Conservation (phyloP, 192 early-diverging fungal genomes). For the Coemansia aciculifera region DNA sequence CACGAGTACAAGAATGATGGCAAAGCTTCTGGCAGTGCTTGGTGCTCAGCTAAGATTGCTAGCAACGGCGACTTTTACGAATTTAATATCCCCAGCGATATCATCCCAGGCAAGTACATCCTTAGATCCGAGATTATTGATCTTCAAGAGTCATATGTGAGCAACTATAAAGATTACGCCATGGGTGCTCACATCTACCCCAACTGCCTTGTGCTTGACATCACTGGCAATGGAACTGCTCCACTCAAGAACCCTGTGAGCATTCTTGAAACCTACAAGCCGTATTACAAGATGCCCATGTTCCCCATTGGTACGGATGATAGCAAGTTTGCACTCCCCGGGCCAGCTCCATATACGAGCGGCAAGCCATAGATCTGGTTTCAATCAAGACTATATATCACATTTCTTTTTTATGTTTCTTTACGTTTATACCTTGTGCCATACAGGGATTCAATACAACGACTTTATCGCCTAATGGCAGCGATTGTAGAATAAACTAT, state of each 20-base stretch:
- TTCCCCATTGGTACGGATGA: too few relatives aligned
- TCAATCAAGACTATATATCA: too few relatives aligned
- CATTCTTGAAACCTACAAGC: not conserved
- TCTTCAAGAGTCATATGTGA: not conserved
- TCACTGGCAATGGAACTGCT: not conserved
- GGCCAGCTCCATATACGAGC: not conserved
- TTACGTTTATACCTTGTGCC: too few relatives aligned
- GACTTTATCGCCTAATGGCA: too few relatives aligned
- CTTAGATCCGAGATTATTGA: constrained; percentile 2
- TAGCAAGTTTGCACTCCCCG: not conserved
- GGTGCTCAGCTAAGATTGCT: not conserved
- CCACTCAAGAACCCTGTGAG: not conserved
- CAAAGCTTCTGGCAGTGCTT: not conserved
- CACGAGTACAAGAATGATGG: not conserved
- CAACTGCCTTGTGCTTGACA: not conserved
- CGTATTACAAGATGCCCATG: not conserved
- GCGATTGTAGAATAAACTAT: too few relatives aligned
- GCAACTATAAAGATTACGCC: not conserved
- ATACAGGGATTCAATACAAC: too few relatives aligned
- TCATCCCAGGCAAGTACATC: not conserved
- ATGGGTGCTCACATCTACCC: not conserved
- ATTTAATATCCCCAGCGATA: not conserved
- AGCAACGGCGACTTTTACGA: not conserved
- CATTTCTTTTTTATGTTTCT: too few relatives aligned
- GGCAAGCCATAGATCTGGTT: not conserved